phyloP scores from a whole-genome alignment of 257 asterid species.

The Nicotiana benthamiana region DNA sequence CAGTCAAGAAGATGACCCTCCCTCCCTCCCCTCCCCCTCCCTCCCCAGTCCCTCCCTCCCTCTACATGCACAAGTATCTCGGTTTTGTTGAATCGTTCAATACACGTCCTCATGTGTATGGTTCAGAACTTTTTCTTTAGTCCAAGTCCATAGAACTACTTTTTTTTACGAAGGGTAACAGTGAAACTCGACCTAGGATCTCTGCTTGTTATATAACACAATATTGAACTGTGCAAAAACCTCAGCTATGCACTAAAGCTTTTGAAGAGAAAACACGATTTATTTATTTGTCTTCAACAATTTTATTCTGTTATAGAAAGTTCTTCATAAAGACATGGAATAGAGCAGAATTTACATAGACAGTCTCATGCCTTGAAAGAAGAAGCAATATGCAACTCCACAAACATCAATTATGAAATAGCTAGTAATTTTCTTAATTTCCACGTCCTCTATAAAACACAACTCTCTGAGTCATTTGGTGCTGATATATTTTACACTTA shows the following conservation, averaged over 20 bases:
- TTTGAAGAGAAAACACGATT: neutral
- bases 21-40: neutral
- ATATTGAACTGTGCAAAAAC: neutral
- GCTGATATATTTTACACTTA: neutral
- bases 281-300: neutral
- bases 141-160: neutral
- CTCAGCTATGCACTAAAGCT: neutral
- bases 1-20: neutral
- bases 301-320: neutral
- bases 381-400: neutral
- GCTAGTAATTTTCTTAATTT: neutral
- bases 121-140: neutral
- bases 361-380: neutral
- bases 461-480: neutral
- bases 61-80: neutral
- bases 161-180: neutral
- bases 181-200: neutral
- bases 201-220: neutral
- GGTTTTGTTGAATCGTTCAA: neutral
- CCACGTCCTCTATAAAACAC: neutral
- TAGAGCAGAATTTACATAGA: neutral
- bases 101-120: neutral
- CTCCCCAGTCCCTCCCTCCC: neutral
- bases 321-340: neutral
- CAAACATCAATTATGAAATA: neutral